Percentiles rank a stretch among this genome's conserved stretches.
Conservation (phyloP, 2,329 filamentous ascomycete genomes). For the Bipolaris gigantea region DNA sequence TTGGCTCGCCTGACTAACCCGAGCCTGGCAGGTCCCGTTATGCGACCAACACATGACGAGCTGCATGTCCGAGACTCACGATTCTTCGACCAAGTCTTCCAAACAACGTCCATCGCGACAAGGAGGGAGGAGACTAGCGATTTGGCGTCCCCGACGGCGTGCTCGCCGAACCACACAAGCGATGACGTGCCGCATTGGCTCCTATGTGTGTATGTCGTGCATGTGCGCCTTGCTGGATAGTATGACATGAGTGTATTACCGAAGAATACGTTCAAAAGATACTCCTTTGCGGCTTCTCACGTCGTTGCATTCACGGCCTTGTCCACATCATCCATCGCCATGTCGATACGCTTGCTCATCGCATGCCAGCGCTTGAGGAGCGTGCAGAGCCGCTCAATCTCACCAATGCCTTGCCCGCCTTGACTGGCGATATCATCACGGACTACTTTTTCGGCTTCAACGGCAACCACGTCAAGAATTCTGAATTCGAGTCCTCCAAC, state of each 20-base stretch:
- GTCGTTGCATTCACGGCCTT: conserved; percentile 39
- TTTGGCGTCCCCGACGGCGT: conserved; percentile 36
- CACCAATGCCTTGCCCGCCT: conserved; percentile 43
- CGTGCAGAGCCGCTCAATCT: conserved; percentile 38
- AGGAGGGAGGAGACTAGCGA: conserved; percentile 41
- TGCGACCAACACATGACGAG: conserved; percentile 49
- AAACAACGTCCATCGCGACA: conserved; percentile 37
- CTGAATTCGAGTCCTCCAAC: conserved; percentile 41
- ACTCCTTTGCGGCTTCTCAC: conserved; percentile 36
- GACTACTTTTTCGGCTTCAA: conserved; percentile 48
- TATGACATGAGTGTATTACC: neutral
- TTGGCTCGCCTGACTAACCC: conserved; percentile 10
- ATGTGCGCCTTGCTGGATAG: neutral
- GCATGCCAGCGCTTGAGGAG: conserved; percentile 36
- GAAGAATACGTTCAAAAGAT: neutral
- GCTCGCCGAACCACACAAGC: conserved; percentile 34
- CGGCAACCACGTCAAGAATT: conserved; percentile 36
- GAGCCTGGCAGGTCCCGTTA: conserved; percentile 41
- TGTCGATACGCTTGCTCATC: conserved; percentile 34
- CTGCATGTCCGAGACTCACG: conserved; percentile 48
- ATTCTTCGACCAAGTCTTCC: conserved; percentile 43
- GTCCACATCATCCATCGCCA: conserved; percentile 44
- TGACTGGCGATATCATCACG: conserved; percentile 52
- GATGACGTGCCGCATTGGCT: conserved; percentile 35
- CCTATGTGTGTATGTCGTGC: conserved; percentile 37